Evolutionary conservation across 2,329 filamentous ascomycete species (phyloP).

Genomic region (Ceratocystis harringtonii): DNA sequence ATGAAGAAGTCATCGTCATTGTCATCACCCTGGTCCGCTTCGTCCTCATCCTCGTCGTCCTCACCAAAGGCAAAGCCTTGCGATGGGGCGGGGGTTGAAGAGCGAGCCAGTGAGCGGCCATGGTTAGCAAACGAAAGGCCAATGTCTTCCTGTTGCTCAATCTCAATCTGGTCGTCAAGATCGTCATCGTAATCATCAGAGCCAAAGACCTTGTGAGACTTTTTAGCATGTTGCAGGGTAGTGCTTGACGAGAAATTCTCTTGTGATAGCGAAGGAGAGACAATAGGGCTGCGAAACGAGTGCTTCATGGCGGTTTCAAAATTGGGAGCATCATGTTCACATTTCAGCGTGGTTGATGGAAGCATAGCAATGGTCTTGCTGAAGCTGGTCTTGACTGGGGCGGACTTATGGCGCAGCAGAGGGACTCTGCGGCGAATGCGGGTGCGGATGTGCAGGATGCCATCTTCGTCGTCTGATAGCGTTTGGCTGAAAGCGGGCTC

Average conservation of each 20-base stretch:
- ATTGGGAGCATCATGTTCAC: conserved; percentile 61
- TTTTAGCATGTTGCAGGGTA: conserved; percentile 35
- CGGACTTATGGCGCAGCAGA: conserved; percentile 33
- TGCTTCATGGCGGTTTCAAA: conserved; percentile 47
- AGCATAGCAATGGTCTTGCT: conserved; percentile 80
- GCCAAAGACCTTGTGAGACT: conserved; percentile 48
- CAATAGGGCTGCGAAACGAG: conserved; percentile 35
- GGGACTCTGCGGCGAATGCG: conserved; percentile 37
- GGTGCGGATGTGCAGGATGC: conserved; percentile 58
- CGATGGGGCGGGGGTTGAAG: conserved; percentile 20
- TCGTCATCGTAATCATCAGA: conserved; percentile 46
- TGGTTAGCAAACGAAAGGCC: conserved; percentile 16
- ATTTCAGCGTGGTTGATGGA: conserved; percentile 77
- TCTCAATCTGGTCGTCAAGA: conserved; percentile 32
- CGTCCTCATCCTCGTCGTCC: conserved; percentile 11
- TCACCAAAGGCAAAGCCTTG: conserved; percentile 17
- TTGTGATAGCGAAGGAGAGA: conserved; percentile 57
- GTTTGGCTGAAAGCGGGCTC: conserved; percentile 2
- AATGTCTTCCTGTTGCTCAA: conserved; percentile 15
- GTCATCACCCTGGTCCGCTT: conserved; percentile 19
- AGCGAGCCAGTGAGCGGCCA: conserved; percentile 6
- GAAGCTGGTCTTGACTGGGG: conserved; percentile 32
- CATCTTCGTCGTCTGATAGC: conserved; percentile 49
- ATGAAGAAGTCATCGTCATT: conserved; percentile 18
- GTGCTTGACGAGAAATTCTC: conserved; percentile 59